These are phyloP conservation scores for Ajuga chamaepitys DNA, from an alignment of 257 asterid genomes.

Conservation along the genomic window DNA sequence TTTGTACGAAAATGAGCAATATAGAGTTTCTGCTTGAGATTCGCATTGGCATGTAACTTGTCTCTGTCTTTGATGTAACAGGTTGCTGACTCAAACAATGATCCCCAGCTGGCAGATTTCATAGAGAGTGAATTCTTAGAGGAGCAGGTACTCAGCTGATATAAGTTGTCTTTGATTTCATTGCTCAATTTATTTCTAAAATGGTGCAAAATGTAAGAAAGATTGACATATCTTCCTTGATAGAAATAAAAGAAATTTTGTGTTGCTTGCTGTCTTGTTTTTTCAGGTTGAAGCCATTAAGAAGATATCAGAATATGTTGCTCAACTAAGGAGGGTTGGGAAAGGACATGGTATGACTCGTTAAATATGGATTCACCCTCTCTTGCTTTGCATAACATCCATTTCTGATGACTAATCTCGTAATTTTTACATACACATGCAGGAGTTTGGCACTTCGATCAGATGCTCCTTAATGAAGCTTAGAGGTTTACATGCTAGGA, in stretches of 20 bases:
- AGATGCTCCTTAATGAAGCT: conserved; percentile 34
- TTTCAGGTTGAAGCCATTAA: conserved; percentile 64
- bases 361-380: neutral
- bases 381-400: neutral
- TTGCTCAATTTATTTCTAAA: no score
- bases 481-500: conserved; percentile 2
- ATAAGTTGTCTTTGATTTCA: no score
- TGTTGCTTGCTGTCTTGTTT: neutral
- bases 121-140: conserved; percentile 59
- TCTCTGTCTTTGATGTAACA: conserved; percentile 13
- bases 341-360: conserved; percentile 69
- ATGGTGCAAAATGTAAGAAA: neutral
- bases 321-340: conserved; percentile 84
- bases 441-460: conserved; percentile 55
- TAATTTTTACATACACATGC: conserved; percentile 5
- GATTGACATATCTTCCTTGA: neutral
- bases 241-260: neutral
- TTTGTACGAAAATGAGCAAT: neutral
- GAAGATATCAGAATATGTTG: conserved; percentile 61
- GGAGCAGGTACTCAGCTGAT: conserved; percentile 90
- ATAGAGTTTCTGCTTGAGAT: neutral
- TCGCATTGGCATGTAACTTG: conserved; percentile 22
- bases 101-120: conserved; percentile 59
- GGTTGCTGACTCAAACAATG: conserved; percentile 61
- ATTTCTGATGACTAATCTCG: neutral